Base-by-base conservation (phyloP, 2,329 filamentous ascomycete species). In the Penicillium corylophilum region DNA sequence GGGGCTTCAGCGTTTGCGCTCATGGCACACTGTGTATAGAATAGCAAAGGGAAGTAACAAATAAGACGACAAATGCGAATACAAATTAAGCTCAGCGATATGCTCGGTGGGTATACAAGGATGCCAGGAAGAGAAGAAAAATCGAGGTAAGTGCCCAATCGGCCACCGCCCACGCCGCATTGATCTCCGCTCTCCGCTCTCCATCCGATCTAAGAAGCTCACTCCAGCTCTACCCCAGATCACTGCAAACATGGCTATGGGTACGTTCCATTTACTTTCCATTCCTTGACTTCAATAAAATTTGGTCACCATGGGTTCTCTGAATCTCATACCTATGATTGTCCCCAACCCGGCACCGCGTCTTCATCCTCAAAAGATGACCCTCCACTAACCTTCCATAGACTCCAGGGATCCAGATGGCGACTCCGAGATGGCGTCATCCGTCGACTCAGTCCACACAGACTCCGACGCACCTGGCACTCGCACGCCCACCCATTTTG, bases 381-480 rank as follows among this genome's bases (percentile, higher is more conserved):
- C 26, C 22, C 45, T 38, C 23, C 24, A 36, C 44, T 50, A 44
- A 55, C 36, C 36, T 35, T 20, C 29, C 36, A 40, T 26, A 63
- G 54, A 59, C 22, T 49, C 53, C 22, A 45, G 60, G 77, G 79
- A 83, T 62, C 67, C 62, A 60, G 80, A 82, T 66, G 79, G 79
- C 40, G 80, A 83, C 70, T 81, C 77, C 26, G 78, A 77, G 53
- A 83, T 83, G 81, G 74, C 77, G 54, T 80, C 77, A 40, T 74
- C 74, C 13, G 68, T 70, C 23, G 71, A 71, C 45, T 69, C 69
- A 36, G 67, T 71, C 43, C 65, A 63, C 20, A 53, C 56, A 53
- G 67, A 61, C 22, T 77, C 77, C 52, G 74, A 75, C n/a, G 63
- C 64, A 6, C 54, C 64, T 39, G 74, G 76, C 49, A 65, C 74